Base-by-base conservation (phyloP, 129 eudicot species). In the Scalesia atractyloides region DNA sequence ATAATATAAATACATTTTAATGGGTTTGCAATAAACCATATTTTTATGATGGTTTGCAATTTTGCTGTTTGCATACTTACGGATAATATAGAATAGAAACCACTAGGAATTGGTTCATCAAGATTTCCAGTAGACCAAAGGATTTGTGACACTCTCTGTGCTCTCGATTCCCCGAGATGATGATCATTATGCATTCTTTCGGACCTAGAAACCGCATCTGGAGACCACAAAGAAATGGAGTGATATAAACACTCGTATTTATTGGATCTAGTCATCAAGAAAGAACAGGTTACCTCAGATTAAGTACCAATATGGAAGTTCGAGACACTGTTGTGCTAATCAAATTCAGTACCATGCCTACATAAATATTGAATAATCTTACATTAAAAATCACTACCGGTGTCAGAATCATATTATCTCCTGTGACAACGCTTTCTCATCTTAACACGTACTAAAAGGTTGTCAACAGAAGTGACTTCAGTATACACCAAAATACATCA, bases 81-180 rank as follows among this genome's bases (percentile, higher is more conserved):
- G 2, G 90, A 84, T 74, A 73, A 76, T 71, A 90, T 76, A 49
- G 88, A 90, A 68, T 90, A 90, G 83, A 90, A 90, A 74, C 96
- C 94, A 75, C 82, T 85, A 48, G 94, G 93, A 73, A 87, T 85
- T 49, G 91, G 89, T 64, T 87, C 94, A 63, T 89, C 70, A 73
- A 90, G 88, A 61, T 67, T 79, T 66, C 94, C 94, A 48, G 90
- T 84, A 73, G 84, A 86, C 96, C 96, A 87, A 73, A 90, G 80
- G 70, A 78, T 78, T 69, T 90, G 91, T 81, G 96, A 79, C 43
- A 83, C 86, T 81, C 81, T 83, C 46, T 82, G 76, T 59, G 79
- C 80, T 54, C 72, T 77, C 66, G 39, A 73, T 72, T 61, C 85
- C 80, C 77, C 82, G 14, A 72, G 52, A 34, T 84, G 90, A 60